These are phyloP conservation scores for Calophaca sinica DNA, from an alignment of 306 rosid species.

Conservation along the genomic window DNA sequence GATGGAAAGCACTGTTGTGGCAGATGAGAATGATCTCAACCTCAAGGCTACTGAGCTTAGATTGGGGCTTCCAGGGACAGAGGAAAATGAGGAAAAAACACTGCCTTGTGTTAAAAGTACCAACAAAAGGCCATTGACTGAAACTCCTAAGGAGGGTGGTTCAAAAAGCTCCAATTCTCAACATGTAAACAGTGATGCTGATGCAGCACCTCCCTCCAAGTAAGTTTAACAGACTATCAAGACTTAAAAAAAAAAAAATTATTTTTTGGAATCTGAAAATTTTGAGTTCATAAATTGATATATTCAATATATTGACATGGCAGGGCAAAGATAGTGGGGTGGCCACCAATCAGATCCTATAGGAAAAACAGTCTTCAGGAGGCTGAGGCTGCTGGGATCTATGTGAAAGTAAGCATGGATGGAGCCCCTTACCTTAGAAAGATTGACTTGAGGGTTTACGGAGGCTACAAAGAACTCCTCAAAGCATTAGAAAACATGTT, in stretches of 20 bases:
- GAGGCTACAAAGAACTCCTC: slow-evolving; percentile 69
- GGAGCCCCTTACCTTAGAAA: slow-evolving; percentile 97
- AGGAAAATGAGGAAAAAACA: slow-evolving; percentile 40
- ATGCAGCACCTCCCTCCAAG: slow-evolving; percentile 72
- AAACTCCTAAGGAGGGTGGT: slow-evolving; percentile 46
- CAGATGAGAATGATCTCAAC: slow-evolving; percentile 67
- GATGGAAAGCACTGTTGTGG: slow-evolving; percentile 59
- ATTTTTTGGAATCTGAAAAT: not conserved
- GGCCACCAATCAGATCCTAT: slow-evolving; percentile 90
- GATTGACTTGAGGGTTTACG: slow-evolving; percentile 74
- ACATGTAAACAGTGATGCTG: slow-evolving; percentile 15
- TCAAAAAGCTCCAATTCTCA: slow-evolving; percentile 44
- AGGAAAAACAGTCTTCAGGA: slow-evolving; percentile 73
- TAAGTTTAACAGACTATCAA: slow-evolving; percentile 51
- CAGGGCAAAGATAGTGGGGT: slow-evolving; percentile 90
- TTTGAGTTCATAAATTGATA: too few relatives aligned
- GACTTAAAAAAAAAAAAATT: too few relatives aligned
- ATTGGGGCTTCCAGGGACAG: slow-evolving; percentile 79
- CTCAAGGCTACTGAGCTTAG: slow-evolving; percentile 88
- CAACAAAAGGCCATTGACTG: slow-evolving; percentile 68
- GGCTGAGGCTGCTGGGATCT: slow-evolving; percentile 64
- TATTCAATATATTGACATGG: slow-evolving; percentile 28
- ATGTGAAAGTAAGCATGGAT: slow-evolving; percentile 93
- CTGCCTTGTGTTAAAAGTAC: slow-evolving; percentile 31
- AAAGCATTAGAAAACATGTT: slow-evolving; percentile 81